A percentile compares a stretch with the other conserved stretches of the same genome.
Evolutionary conservation across 1,139 yeast genomes (phyloP).

Genomic region (Scheffersomyces titani): DNA sequence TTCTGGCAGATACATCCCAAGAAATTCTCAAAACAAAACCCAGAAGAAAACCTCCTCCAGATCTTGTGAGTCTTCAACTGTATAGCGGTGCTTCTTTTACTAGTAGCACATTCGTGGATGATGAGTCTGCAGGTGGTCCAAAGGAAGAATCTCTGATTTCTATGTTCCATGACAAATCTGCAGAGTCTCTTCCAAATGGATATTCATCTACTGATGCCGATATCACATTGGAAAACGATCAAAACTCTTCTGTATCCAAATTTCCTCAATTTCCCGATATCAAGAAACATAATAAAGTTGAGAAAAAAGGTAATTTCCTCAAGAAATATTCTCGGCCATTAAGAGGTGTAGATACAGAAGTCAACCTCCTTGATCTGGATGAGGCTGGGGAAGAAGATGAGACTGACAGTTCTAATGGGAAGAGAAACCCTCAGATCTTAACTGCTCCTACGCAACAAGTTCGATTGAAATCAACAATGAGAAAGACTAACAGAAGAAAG

Average conservation of each 20-base stretch:
- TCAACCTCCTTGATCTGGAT: conserved; percentile 16
- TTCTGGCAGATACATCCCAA: not conserved
- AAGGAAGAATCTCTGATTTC: conserved; percentile 2
- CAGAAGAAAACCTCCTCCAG: conserved; percentile 25
- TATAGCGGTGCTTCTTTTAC: conserved; percentile 2
- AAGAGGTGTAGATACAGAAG: conserved; percentile 16
- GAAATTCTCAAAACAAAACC: conserved; percentile 8
- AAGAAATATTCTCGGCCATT: conserved; percentile 12
- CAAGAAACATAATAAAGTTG: conserved; percentile 4
- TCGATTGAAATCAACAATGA: conserved; percentile 65
- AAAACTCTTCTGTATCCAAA: not conserved
- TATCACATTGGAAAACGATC: not conserved
- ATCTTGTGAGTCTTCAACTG: conserved; percentile 1
- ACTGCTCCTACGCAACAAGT: conserved; percentile 26
- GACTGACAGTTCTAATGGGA: conserved; percentile 1
- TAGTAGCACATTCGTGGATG: not conserved
- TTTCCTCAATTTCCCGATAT: conserved; percentile 17
- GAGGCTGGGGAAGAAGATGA: conserved; percentile 13
- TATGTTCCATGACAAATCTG: not conserved
- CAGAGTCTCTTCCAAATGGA: not conserved
- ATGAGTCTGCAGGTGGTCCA: conserved; percentile 1
- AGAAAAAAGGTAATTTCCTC: conserved; percentile 10
- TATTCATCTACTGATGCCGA: not conserved
- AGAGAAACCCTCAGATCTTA: conserved; percentile 9
- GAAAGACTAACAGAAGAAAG: conserved; percentile 51